Conservation (phyloP, 495 filamentous ascomycete species). For the Usnea hakonensis region DNA sequence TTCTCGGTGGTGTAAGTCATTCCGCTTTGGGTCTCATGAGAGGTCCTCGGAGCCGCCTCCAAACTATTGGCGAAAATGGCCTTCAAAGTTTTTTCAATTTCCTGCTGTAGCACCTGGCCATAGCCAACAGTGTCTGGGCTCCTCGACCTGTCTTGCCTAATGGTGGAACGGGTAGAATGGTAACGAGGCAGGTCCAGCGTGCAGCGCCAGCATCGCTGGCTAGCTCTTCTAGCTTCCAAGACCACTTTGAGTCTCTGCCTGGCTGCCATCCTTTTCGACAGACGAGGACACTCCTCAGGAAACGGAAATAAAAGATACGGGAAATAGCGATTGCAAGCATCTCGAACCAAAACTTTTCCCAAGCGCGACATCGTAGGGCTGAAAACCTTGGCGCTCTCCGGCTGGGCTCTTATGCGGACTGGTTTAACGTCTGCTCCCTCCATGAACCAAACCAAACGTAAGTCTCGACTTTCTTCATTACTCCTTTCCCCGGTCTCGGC, state of each 20-base stretch:
- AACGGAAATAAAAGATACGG: neutral
- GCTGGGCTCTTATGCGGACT: neutral
- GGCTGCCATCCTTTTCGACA: neutral
- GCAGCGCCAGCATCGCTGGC: conserved; percentile 12
- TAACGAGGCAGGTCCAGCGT: neutral
- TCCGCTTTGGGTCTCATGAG: neutral
- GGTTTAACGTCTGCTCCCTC: neutral
- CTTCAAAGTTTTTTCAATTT: neutral
- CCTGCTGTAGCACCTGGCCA: neutral
- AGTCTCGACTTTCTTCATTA: neutral
- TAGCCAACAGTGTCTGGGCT: neutral
- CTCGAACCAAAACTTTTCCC: neutral
- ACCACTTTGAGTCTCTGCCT: neutral
- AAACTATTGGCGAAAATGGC: neutral
- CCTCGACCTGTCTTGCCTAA: neutral
- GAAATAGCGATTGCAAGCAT: neutral
- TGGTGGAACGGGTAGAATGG: neutral
- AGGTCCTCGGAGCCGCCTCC: neutral
- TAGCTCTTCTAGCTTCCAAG: neutral
- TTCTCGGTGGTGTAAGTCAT: neutral
- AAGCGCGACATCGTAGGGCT: neutral
- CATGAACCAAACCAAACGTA: neutral
- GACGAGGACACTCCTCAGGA: neutral
- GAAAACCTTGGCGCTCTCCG: neutral
- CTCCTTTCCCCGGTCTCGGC: too few species aligned